Evolutionary conservation across 2,329 filamentous ascomycete genomes (phyloP).

Genomic region (Acrodontium crateriforme): DNA sequence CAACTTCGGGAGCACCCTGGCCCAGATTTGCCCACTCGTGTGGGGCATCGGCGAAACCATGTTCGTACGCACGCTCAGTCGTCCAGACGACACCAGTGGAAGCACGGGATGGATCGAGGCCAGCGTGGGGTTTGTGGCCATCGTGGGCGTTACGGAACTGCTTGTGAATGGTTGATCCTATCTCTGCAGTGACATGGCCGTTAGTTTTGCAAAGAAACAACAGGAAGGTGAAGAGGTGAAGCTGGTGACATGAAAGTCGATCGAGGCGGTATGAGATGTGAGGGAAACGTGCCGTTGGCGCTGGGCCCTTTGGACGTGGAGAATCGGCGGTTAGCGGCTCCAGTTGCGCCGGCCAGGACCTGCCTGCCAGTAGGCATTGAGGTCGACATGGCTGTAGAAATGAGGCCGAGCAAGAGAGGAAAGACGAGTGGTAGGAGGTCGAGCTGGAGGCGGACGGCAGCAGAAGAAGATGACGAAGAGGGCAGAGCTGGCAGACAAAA

Average conservation of each 20-base stretch:
- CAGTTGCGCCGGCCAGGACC: background rate
- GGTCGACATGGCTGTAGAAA: slow-evolving; percentile 3
- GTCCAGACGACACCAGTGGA: slow-evolving; percentile 94
- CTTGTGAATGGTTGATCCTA: slow-evolving; percentile 61
- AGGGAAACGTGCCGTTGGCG: slow-evolving; percentile 27
- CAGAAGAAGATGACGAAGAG: too few species aligned
- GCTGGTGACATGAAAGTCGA: background rate
- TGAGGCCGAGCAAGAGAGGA: too few species aligned
- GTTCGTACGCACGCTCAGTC: slow-evolving; percentile 73
- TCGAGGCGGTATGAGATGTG: background rate
- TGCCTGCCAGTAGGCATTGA: background rate
- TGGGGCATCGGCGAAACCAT: slow-evolving; percentile 72
- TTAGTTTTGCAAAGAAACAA: slow-evolving; percentile 1
- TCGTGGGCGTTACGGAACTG: slow-evolving; percentile 85
- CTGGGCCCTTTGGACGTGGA: slow-evolving; percentile 32
- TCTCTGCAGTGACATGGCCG: background rate
- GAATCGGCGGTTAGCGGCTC: slow-evolving; percentile 20
- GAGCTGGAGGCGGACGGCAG: too few species aligned
- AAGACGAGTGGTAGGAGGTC: too few species aligned
- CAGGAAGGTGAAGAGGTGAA: background rate
- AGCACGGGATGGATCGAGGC: slow-evolving; percentile 73
- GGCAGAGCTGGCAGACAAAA: too few species aligned
- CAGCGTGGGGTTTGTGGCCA: slow-evolving; percentile 80
- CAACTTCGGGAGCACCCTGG: slow-evolving; percentile 86
- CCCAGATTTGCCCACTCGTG: slow-evolving; percentile 83